Conservation (phyloP, 2,329 filamentous ascomycete species). For the Alternaria postmessia region DNA sequence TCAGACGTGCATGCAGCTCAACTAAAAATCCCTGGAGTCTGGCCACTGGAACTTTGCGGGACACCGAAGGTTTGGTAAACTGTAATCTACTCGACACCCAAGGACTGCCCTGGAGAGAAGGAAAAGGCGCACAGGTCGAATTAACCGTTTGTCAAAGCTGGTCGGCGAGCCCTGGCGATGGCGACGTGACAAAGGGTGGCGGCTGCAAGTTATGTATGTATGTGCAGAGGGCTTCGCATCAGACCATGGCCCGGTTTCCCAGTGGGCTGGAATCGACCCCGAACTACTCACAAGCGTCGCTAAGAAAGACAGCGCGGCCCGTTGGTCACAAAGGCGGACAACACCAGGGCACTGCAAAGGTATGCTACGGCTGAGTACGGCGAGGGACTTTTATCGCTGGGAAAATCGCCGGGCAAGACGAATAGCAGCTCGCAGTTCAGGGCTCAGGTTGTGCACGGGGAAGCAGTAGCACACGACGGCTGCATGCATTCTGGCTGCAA, state of each 20-base stretch:
- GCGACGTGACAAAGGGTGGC: constrained; percentile 19
- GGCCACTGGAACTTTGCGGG: constrained; percentile 40
- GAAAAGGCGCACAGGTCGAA: constrained; percentile 1
- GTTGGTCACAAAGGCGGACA: constrained; percentile 29
- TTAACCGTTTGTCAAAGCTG: constrained; percentile 8
- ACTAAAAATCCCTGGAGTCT: constrained; percentile 29
- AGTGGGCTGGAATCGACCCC: constrained; percentile 39
- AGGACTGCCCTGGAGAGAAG: constrained; percentile 19
- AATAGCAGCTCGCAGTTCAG: constrained; percentile 10
- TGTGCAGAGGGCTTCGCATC: constrained; percentile 14
- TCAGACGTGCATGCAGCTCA: constrained; percentile 38
- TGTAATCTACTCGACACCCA: constrained; percentile 21
- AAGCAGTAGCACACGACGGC: constrained; percentile 15
- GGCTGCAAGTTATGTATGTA: constrained; percentile 33
- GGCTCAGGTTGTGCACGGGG: constrained; percentile 15
- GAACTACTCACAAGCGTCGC: constrained; percentile 40
- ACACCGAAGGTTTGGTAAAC: constrained; percentile 22
- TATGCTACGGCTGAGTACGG: constrained; percentile 17
- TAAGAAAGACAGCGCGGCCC: constrained; percentile 30
- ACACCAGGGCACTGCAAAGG: constrained; percentile 14
- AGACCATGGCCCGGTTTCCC: constrained; percentile 33
- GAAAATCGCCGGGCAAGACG: constrained; percentile 8
- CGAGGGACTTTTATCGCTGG: constrained; percentile 9
- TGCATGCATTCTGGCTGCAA: constrained; percentile 26
- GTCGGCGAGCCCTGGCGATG: constrained; percentile 19